A percentile compares a stretch with the other conserved stretches of the same genome.
These are phyloP conservation scores for Sicyos baderoa DNA, from an alignment of 306 rosid species.

Conservation along the genomic window DNA sequence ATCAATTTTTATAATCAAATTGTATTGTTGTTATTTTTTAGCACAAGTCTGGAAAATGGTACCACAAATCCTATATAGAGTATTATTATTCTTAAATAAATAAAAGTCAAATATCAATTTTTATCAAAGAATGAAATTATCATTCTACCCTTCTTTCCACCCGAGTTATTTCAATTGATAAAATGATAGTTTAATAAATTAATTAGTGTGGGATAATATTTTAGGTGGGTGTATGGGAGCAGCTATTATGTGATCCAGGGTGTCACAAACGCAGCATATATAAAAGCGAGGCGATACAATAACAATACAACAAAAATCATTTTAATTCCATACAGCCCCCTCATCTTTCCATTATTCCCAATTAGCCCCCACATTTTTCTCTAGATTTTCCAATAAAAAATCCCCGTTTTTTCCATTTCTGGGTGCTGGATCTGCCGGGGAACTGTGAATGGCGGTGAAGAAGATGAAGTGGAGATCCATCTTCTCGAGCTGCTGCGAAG, in stretches of 20 bases:
- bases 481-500: slow-evolving; percentile 35
- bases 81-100: too few species aligned
- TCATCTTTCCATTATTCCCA: neutral
- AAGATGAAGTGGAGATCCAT: slow-evolving; percentile 30
- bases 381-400: neutral
- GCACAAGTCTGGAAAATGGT: too few species aligned
- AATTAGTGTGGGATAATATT: neutral
- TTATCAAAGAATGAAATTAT: too few species aligned
- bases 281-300: neutral
- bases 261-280: neutral
- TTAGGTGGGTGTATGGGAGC: neutral
- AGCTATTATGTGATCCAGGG: neutral
- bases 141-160: too few species aligned
- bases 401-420: neutral
- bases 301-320: neutral
- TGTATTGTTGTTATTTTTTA: too few species aligned
- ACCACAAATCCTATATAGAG: too few species aligned
- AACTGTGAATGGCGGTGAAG: slow-evolving; percentile 18
- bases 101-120: too few species aligned
- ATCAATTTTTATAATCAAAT: too few species aligned
- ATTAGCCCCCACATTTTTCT: neutral
- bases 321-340: neutral
- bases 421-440: neutral
- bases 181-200: too few species aligned
- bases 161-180: too few species aligned